Base-by-base conservation (phyloP, 2,329 filamentous ascomycete genomes). In the Bipolaris victoriae region DNA sequence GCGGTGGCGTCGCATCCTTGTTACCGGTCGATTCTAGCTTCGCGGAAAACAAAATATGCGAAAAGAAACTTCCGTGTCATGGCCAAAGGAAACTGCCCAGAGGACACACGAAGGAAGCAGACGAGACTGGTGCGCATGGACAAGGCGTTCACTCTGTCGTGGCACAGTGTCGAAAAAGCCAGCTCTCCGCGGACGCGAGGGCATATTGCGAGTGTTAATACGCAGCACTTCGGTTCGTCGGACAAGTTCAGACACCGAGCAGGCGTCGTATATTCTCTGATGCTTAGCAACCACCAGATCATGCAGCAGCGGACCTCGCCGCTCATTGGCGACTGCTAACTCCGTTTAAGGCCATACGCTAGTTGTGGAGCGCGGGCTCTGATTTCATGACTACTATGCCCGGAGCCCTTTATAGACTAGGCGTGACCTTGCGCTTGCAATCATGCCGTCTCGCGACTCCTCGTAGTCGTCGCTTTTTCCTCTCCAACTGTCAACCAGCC, bases 281-380 rank as follows among this genome's bases (percentile, higher is more conserved):
- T 63, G 63, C 64, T 51, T 66, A 68, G 67, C 64, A 67, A 67
- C 68, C 64, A 11, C 69, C 68, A 61, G 63, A 60, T 64, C 63
- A 49, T 55, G 63, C 58, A 63, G 55, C 57, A 39, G 39, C 43
- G 60, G 41, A 55, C 39, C 49, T 46, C 33, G 52, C 35, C 46
- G 44, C 53, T 67, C 49, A 69, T 70, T 69, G 66, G 67, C 39
- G 49, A 62, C 39, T 43, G 39, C 68, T 71, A 71, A 61, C 55
- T 70, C 70, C 70, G 68, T 62, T 52, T 60, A 52, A 3, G 49
- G 49, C 65, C 64, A 64, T 54, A 57, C 60, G 44, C 67, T 73
- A 72, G 61, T 58, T 58, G 47, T 31, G 44, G 36, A 55, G 52
- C 35, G 26, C 50, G 50, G 46, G 57, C 55, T 58, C 63, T 67